These are phyloP conservation scores for Lentinula detonsa DNA, from an alignment of 768 basidiomycete genomes.

Conservation along the genomic window DNA sequence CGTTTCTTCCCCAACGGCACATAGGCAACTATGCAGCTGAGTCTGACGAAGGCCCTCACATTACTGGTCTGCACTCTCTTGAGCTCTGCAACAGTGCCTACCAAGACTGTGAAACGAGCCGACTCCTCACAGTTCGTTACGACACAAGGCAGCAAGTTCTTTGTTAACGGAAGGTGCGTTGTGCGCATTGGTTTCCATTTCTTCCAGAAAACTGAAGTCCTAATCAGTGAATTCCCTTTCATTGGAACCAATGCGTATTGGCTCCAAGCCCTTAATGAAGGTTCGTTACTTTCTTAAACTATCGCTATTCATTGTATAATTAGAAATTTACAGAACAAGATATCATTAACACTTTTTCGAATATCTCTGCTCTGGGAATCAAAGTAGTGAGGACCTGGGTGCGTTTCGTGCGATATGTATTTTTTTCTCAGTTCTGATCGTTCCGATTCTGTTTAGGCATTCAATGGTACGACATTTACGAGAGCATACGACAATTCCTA, in stretches of 20 bases:
- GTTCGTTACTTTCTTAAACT: neutral
- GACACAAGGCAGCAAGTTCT: constrained; percentile 37
- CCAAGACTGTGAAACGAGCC: constrained; percentile 24
- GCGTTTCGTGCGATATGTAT: neutral
- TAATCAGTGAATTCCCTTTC: constrained; percentile 30
- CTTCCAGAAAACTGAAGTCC: neutral
- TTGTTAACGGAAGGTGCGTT: constrained; percentile 48
- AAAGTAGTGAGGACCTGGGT: constrained; percentile 59
- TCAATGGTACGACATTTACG: constrained; percentile 43
- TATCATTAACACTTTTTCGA: constrained; percentile 50
- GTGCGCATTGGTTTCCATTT: neutral
- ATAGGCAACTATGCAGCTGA: constrained; percentile 26
- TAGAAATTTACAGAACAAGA: constrained; percentile 30
- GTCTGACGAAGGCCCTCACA: constrained; percentile 19
- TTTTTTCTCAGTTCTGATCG: neutral
- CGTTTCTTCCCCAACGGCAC: constrained; percentile 10
- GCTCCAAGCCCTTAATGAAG: constrained; percentile 44
- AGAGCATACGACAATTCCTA: neutral
- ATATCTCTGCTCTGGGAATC: constrained; percentile 50
- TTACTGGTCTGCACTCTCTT: constrained; percentile 23
- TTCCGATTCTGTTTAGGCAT: constrained; percentile 26
- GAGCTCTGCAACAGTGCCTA: constrained; percentile 21
- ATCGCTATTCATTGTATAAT: neutral
- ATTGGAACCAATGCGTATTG: constrained; percentile 65
- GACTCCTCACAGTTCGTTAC: constrained; percentile 35